Base-by-base conservation (phyloP, 1,284 basidiomycete genomes). In the Wolfiporia cocos region DNA sequence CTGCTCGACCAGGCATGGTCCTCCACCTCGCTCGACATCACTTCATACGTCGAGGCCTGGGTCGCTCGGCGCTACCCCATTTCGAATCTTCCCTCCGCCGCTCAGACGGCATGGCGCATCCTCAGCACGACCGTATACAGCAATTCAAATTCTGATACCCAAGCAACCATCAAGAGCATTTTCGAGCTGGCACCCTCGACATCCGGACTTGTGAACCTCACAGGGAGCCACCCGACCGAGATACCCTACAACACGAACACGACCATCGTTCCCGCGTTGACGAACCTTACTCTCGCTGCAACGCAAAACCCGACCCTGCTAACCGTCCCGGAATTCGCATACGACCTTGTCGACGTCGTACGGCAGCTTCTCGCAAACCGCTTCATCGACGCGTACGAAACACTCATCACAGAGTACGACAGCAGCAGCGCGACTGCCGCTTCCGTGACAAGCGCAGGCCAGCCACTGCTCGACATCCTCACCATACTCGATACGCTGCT, bases 1-100 rank as follows among this genome's bases (percentile, higher is more conserved):
- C 55, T 69, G 3, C 60, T 68, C 33, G 68, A 71, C 50, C 64
- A 67, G 41, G 67, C 66, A 0, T 71, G 69, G 69, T 66, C 61
- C 5, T 38, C 58, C 1, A 52, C 50, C 0, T 49, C 61, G 2
- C 54, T 71, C 39, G 44, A 66, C 47, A 51, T 62, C 39, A 49
- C 49, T 2, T 37, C 47, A 0, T 70, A 69, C 43, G 54, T 64
- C 17, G 41, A 52, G 28, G 50, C 58, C 11, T 70, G 66, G 63
- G 58, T 62, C 18, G 46, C 56, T 11, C 63, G 69, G 7, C 62
- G 69, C 4, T 70, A 71, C 49, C 49, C 41, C 4, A 55, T 62
- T 22, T 37, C 40, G 15, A 23, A 48, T 17, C 56, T 65, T 20
- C 58, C 66, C 1, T 26, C 44, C 14, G 47, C 48, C 1, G 61